Evolutionary conservation across 1,284 basidiomycete species (phyloP), one percentile per base, ranked within the genome.

Genomic region (Malassezia obtusa): DNA sequence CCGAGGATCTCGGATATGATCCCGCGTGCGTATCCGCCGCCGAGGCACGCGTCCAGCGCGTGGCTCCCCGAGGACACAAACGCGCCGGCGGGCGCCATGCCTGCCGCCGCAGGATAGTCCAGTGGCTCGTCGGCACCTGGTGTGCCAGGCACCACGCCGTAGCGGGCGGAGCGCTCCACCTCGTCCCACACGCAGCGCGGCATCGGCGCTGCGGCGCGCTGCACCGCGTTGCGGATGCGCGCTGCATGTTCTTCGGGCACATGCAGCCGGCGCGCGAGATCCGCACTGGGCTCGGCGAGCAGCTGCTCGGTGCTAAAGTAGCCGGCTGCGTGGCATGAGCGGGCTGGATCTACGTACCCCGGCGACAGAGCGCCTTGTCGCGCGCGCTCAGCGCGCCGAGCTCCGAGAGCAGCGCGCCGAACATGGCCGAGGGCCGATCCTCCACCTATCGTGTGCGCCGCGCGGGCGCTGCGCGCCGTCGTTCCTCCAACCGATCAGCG

Each of bases 1-100:
- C 67, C 67, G 5, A 65, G 59, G 17, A 69, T n/a, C 31, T 69
- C 67, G 15, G 65, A 62, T 11, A 69, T 46, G 1, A 46, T 46
- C 7, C 58, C 55, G 1, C 52, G 37, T 1, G 57, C 50, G 10
- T 65, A 49, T 1, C 65, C 65, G 7, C 67, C 67, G 1, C 46
- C 39, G 1, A 69, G 52, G 22, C 62, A 45, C 1, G 38, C 40
- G n/a, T 69, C 67, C 1, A 69, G 54, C 26, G 53, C 39, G 11
- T 19, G 3, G 5, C 49, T 44, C 2, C 65, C 65, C 4, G 50
- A 59, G 1, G 61, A 54, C 21, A 59, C 14, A 6, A 51, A 6
- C 37, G 52, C 24, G 10, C 4, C 12, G 4, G 6, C 28, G 10
- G 7, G 19, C 14, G 24, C 28, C 6, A 8, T 19, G 11, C 26